Conservation (phyloP, 208 protist species). For the Herpetomonas samuelpessoai region DNA sequence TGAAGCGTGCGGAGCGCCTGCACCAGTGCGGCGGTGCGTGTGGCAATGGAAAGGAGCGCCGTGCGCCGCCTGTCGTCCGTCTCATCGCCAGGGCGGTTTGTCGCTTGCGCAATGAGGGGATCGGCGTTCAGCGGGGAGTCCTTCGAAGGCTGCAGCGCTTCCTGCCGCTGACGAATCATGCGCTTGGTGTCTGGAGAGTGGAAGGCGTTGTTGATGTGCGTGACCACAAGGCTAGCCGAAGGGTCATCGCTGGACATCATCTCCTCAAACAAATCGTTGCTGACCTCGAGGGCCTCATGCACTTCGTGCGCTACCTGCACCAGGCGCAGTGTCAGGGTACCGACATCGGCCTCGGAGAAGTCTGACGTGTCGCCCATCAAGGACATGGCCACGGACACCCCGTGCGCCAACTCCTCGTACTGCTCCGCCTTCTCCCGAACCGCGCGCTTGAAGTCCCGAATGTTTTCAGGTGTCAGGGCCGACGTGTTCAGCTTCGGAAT, state of each 20-base stretch:
- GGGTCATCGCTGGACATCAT: neutral
- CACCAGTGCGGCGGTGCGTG: conserved; percentile 22
- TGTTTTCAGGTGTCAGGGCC: neutral
- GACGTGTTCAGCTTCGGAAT: neutral
- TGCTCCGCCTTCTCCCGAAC: neutral
- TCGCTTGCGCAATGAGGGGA: neutral
- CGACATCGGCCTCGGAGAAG: neutral
- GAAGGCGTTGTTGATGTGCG: neutral
- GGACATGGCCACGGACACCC: conserved; percentile 14
- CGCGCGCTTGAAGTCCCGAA: conserved; percentile 24
- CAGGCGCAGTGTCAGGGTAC: conserved; percentile 25
- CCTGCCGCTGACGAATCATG: neutral
- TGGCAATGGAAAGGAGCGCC: conserved; percentile 2
- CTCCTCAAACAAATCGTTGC: conserved; percentile 15
- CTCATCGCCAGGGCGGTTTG: too few species aligned
- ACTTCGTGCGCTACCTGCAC: conserved; percentile 31
- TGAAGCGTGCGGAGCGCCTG: conserved; percentile 19
- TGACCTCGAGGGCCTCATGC: conserved; percentile 24
- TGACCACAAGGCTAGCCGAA: neutral
- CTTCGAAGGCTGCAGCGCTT: neutral
- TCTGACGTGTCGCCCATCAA: conserved; percentile 10
- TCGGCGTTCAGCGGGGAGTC: neutral
- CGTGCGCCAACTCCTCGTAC: neutral
- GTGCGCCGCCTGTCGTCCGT: neutral
- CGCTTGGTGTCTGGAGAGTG: neutral